Base-by-base conservation (phyloP, 768 basidiomycete genomes). In the Trametes cubensis region DNA sequence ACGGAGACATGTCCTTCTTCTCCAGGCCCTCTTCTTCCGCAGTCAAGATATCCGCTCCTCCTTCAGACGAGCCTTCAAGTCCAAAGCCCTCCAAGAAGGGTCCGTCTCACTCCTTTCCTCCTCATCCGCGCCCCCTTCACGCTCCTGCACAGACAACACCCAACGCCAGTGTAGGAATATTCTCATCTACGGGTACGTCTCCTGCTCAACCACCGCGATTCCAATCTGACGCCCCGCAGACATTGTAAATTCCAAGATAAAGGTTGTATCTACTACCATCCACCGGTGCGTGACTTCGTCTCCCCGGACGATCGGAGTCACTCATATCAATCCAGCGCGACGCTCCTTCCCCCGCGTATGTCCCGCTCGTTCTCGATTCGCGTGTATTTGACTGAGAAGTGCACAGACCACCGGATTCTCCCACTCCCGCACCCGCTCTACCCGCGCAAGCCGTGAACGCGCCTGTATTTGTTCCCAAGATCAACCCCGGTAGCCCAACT, bases 161-260 rank as follows among this genome's bases (percentile, higher is more conserved):
- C 86, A 88, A 73, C 84, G 89, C 55, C 89, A 94, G 70, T 97
- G 94, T 76, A 86, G 91, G 71, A 96, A 97, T 79, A 86, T 95
- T 54, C 78, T 90, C 73, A 95, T 96, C 65, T 90, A 95, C 72
- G 94, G 95, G 94, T 95, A 76, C 66, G 74, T 63, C 3, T 26
- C 23, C 2, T 38, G 20, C 2, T 17, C 4, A 11, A 6, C 4
- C 39, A 2, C 21, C 18, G n/a, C 2, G 25, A 10, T 7, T 47
- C 53, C 26, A 13, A 47, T 21, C 58, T 62, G 34, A 62, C 30
- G 25, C 34, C 54, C 49, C 64, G 59, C 58, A 94, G 93, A 44
- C 87, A 81, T 60, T 95, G 94, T 79, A 89, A 90, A 77, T 93
- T 82, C 67, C 85, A 94, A 75, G 89, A 90, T 70, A 90, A 90